phyloP scores from a whole-genome alignment of 2,329 filamentous ascomycete genomes.

The Colletotrichum sp. region DNA sequence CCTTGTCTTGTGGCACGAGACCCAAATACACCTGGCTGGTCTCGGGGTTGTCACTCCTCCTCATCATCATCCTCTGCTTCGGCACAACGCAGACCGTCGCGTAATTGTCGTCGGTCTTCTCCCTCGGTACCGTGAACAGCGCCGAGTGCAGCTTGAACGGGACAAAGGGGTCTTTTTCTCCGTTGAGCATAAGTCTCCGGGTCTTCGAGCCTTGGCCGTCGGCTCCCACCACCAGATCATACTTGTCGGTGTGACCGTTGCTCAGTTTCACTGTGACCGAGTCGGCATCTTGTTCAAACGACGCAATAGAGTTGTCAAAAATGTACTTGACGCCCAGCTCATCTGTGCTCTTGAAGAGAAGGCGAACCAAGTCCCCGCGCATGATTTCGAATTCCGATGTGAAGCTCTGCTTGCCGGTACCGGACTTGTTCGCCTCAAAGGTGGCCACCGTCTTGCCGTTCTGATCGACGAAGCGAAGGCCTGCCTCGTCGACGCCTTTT shows the following conservation, averaged over 20 bases:
- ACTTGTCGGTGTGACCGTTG: slow-evolving; percentile 46
- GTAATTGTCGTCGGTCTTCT: slow-evolving; percentile 20
- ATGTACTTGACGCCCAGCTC: slow-evolving; percentile 28
- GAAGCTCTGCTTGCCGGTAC: slow-evolving; percentile 46
- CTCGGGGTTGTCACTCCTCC: slow-evolving; percentile 12
- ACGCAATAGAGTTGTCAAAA: slow-evolving; percentile 29
- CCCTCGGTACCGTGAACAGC: slow-evolving; percentile 37
- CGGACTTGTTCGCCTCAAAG: slow-evolving; percentile 43
- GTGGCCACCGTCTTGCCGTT: slow-evolving; percentile 41
- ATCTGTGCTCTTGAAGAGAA: slow-evolving; percentile 50
- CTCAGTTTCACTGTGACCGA: slow-evolving; percentile 44
- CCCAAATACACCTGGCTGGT: slow-evolving; percentile 17
- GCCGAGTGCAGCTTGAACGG: slow-evolving; percentile 30
- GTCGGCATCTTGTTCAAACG: slow-evolving; percentile 34
- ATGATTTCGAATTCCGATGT: slow-evolving; percentile 66
- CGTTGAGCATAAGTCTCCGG: slow-evolving; percentile 44
- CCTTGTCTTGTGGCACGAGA: neutral
- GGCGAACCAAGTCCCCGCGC: slow-evolving; percentile 57
- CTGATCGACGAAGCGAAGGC: slow-evolving; percentile 49
- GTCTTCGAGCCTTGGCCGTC: slow-evolving; percentile 59
- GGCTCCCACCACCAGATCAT: slow-evolving; percentile 59
- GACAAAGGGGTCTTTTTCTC: slow-evolving; percentile 26
- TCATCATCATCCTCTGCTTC: neutral
- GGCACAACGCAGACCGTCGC: slow-evolving; percentile 7
- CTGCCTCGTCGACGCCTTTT: slow-evolving; percentile 50